These are phyloP conservation scores for Saccharomycopsis vini DNA, from an alignment of 805 yeast genomes.

Conservation along the genomic window DNA sequence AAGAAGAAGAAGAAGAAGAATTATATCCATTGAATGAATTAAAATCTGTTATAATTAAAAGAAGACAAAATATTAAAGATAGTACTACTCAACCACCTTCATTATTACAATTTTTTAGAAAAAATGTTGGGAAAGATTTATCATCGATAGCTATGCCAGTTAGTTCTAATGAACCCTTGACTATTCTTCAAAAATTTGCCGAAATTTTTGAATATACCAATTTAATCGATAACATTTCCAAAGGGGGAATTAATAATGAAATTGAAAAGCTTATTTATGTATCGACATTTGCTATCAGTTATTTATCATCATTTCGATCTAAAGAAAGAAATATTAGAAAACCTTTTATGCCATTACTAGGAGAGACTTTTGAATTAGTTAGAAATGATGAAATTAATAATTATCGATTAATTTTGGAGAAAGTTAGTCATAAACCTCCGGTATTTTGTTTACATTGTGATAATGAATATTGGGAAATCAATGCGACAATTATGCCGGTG, in stretches of 20 bases:
- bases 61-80: slow-evolving; percentile 52
- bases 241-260: slow-evolving; percentile 31
- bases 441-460: slow-evolving; percentile 78
- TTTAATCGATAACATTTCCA: slow-evolving; percentile 52
- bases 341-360: slow-evolving; percentile 90
- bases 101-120: slow-evolving; percentile 66
- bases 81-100: slow-evolving; percentile 72
- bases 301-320: slow-evolving; percentile 58
- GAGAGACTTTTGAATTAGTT: slow-evolving; percentile 87
- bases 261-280: slow-evolving; percentile 56
- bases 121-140: slow-evolving; percentile 88
- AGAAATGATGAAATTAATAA: slow-evolving; percentile 81
- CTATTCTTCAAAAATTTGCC: slow-evolving; percentile 68
- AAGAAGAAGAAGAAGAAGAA: slow-evolving; percentile 23
- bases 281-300: slow-evolving; percentile 77
- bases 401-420: slow-evolving; percentile 68
- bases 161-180: slow-evolving; percentile 83
- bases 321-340: slow-evolving; percentile 74
- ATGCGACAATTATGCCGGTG: slow-evolving; percentile 58
- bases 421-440: slow-evolving; percentile 81
- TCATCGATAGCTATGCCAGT: slow-evolving; percentile 88
- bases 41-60: slow-evolving; percentile 28
- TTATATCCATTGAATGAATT: slow-evolving; percentile 60
- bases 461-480: slow-evolving; percentile 58
- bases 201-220: slow-evolving; percentile 74